Evolutionary conservation across 2,329 filamentous ascomycete genomes (phyloP).

Genomic region (Plectosphaerella sp.): DNA sequence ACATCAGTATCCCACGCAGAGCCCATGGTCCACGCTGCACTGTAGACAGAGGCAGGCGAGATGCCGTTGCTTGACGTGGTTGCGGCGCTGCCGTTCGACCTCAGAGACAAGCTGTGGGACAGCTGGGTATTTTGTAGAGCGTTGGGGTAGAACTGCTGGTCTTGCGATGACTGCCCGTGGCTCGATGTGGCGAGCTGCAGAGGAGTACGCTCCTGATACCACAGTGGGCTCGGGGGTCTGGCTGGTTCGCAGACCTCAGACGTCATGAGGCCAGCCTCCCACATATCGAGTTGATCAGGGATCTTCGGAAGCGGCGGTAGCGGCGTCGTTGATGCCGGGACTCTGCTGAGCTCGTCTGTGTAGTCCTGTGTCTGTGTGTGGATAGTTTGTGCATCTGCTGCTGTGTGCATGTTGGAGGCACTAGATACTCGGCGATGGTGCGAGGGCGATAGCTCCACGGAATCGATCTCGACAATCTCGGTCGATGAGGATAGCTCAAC

Average conservation of each 20-base stretch:
- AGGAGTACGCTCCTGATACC: constrained; percentile 22
- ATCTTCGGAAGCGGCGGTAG: neutral
- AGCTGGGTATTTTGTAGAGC: constrained; percentile 25
- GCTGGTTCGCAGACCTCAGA: neutral
- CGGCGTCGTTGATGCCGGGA: neutral
- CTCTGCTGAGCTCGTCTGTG: neutral
- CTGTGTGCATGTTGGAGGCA: neutral
- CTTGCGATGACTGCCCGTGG: constrained; percentile 20
- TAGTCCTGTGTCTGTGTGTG: neutral
- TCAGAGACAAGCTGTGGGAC: constrained; percentile 42
- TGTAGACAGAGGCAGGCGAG: constrained; percentile 44
- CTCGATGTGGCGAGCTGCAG: constrained; percentile 34
- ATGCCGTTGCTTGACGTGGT: constrained; percentile 35
- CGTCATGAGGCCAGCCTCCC: no score
- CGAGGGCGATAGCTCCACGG: constrained; percentile 31
- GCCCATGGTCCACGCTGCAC: constrained; percentile 32
- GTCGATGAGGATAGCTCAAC: constrained; percentile 44
- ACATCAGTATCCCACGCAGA: constrained; percentile 36
- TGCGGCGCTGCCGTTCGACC: constrained; percentile 36
- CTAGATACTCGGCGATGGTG: no score
- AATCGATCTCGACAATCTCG: constrained; percentile 51
- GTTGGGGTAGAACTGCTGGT: no score
- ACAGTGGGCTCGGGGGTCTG: constrained; percentile 12
- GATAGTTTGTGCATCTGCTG: neutral
- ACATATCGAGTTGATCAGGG: neutral